These are phyloP conservation scores for Syncephalis fuscata DNA, from an alignment of 371 early-diverging fungal genomes.

Conservation along the genomic window DNA sequence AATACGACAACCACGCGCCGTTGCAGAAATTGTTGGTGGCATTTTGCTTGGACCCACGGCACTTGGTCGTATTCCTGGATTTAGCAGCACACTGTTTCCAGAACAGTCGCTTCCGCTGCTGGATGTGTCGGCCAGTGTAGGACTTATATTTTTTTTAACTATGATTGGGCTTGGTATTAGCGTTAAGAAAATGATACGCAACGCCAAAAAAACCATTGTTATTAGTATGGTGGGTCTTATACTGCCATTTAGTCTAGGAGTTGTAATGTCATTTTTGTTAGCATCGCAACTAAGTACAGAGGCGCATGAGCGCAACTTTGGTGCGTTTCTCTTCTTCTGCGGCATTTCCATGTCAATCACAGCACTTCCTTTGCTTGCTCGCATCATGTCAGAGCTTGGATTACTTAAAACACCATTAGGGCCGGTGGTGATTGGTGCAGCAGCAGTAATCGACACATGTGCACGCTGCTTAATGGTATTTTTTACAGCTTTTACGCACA, in stretches of 20 bases:
- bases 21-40: constrained; percentile 63
- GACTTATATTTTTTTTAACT: constrained; percentile 79
- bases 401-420: constrained; percentile 70
- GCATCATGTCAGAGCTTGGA: constrained; percentile 78
- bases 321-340: constrained; percentile 56
- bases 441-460: constrained; percentile 71
- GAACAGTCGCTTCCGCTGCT: constrained; percentile 40
- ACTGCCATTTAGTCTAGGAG: constrained; percentile 57
- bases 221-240: constrained; percentile 57
- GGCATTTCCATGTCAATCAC: constrained; percentile 89
- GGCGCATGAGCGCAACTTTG: constrained; percentile 17
- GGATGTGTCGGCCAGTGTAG: constrained; percentile 67
- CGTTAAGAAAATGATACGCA: constrained; percentile 21
- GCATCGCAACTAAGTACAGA: neutral
- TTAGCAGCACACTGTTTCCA: constrained; percentile 41
- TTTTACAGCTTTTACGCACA: constrained; percentile 58
- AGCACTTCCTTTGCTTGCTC: constrained; percentile 83
- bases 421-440: constrained; percentile 64
- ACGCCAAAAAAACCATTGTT: constrained; percentile 20
- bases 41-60: constrained; percentile 64
- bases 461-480: constrained; percentile 76
- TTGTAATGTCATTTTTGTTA: constrained; percentile 47
- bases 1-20: constrained; percentile 54
- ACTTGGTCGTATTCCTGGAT: constrained; percentile 51
- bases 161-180: constrained; percentile 75